Conservation (phyloP, 129 eudicot genomes). For the Kitagawia praeruptora region DNA sequence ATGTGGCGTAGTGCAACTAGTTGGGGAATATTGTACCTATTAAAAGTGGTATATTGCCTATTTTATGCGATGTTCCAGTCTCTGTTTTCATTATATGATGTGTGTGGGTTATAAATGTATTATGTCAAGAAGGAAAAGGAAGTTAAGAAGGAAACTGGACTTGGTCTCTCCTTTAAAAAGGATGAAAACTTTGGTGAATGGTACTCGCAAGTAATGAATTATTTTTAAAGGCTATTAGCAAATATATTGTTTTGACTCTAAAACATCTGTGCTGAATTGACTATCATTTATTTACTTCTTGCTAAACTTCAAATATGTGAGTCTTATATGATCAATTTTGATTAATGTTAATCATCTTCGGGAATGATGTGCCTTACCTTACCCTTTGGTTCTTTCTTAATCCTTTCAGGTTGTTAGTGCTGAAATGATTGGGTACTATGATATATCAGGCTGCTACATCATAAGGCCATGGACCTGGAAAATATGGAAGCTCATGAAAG, state of each 20-base stretch:
- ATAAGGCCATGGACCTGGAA: constrained; percentile 93
- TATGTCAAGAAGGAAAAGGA: constrained; percentile 38
- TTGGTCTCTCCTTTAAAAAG: constrained; percentile 57
- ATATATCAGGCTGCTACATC: constrained; percentile 91
- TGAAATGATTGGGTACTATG: constrained; percentile 86
- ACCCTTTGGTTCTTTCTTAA: background rate
- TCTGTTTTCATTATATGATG: background rate
- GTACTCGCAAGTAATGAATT: constrained; percentile 65
- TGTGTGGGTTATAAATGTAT: background rate
- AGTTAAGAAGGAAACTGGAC: constrained; percentile 70
- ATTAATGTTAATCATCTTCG: background rate
- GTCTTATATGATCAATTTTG: background rate
- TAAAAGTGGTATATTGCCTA: no score
- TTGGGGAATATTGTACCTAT: no score
- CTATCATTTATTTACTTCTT: background rate
- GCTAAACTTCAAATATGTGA: background rate
- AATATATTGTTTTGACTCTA: background rate
- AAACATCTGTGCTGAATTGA: background rate
- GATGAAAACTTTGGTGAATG: constrained; percentile 87
- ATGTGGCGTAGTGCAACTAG: no score
- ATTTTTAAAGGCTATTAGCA: background rate
- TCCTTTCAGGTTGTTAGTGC: constrained; percentile 58
- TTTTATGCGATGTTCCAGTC: background rate
- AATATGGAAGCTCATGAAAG: constrained; percentile 89
- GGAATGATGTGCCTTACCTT: background rate